A percentile compares a stretch with the other conserved stretches of the same genome.
Conservation (phyloP, 2,329 filamentous ascomycete species). For the Ustulina deusta region DNA sequence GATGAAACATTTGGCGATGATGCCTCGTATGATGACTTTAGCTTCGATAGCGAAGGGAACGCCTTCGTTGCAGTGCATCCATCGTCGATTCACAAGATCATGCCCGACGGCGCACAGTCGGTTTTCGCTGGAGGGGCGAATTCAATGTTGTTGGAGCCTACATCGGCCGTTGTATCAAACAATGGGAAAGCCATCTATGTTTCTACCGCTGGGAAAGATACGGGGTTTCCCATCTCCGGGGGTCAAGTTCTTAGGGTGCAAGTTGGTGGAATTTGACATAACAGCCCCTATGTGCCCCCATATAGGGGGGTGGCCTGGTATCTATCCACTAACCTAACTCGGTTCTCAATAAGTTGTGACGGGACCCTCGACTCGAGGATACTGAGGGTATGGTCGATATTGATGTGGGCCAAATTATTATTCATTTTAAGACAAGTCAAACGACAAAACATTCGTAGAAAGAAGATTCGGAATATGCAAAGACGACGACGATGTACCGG, state of each 20-base stretch:
- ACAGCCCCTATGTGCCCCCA: background rate
- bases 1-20: background rate
- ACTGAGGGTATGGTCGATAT: background rate
- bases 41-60: slow-evolving; percentile 40
- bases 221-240: slow-evolving; percentile 25
- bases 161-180: slow-evolving; percentile 37
- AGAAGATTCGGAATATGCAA: too few relatives aligned
- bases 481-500: too few relatives aligned
- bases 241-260: slow-evolving; percentile 37
- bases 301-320: too few relatives aligned
- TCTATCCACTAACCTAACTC: background rate
- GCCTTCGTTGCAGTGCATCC: slow-evolving; percentile 40
- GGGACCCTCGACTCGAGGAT: background rate
- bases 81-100: slow-evolving; percentile 39
- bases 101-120: slow-evolving; percentile 37
- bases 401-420: background rate
- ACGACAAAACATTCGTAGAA: too few relatives aligned
- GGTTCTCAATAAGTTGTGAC: background rate
- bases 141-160: slow-evolving; percentile 36
- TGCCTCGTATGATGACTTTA: slow-evolving; percentile 38
- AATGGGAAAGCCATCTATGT: slow-evolving; percentile 39
- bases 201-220: slow-evolving; percentile 38
- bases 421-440: background rate
- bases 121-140: slow-evolving; percentile 31
- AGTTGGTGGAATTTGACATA: background rate